Conservation (phyloP, 495 filamentous ascomycete species). For the Usnea hakonensis region DNA sequence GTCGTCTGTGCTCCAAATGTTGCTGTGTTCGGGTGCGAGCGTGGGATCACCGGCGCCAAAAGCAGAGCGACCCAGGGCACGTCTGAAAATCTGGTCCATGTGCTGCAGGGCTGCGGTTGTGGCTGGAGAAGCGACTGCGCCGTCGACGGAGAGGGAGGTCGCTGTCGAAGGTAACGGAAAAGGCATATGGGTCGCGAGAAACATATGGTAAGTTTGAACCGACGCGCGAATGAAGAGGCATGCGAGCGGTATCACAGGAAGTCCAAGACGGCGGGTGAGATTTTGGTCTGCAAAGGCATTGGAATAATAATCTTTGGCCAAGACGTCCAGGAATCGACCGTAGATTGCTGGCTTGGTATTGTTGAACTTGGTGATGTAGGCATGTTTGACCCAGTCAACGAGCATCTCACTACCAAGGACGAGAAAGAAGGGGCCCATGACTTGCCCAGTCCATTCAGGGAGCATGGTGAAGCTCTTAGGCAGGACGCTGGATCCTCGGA, state of each 20-base stretch:
- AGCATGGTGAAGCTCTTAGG: conserved; percentile 84
- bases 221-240: conserved; percentile 93
- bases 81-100: conserved; percentile 47
- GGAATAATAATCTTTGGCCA: conserved; percentile 96
- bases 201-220: conserved; percentile 97
- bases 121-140: conserved; percentile 52
- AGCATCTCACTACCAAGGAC: conserved; percentile 94
- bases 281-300: conserved; percentile 89
- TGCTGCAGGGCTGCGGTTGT: conserved; percentile 66
- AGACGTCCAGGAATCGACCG: conserved; percentile 76
- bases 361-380: conserved; percentile 98
- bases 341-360: conserved; percentile 87
- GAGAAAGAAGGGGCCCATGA: conserved; percentile 83
- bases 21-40: background rate
- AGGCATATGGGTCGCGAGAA: conserved; percentile 76
- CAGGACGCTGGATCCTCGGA: conserved; percentile 55
- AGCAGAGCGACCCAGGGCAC: conserved; percentile 21
- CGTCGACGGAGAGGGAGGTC: conserved; percentile 52
- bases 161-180: conserved; percentile 62
- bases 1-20: conserved; percentile 44
- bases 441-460: conserved; percentile 78
- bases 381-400: conserved; percentile 96
- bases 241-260: conserved; percentile 85
- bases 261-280: conserved; percentile 78
- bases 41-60: conserved; percentile 12